Evolutionary conservation across 768 basidiomycete genomes (phyloP).

Genomic region (Boletus huronensis): DNA sequence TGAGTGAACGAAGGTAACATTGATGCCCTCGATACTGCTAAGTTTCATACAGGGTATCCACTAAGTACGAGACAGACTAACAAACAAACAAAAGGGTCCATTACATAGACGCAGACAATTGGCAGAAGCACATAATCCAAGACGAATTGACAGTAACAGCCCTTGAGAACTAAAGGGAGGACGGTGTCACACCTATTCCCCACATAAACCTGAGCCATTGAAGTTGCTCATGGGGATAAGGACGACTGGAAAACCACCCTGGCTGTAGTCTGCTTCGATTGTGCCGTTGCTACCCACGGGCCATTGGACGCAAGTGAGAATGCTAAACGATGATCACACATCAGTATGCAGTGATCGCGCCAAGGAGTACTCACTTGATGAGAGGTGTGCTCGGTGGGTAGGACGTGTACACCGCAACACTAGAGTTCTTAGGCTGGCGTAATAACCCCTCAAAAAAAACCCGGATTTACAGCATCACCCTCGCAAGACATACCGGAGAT

Average conservation of each 20-base stretch:
- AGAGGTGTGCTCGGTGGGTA: slow-evolving; percentile 46
- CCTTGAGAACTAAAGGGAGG: neutral
- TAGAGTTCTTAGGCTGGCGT: slow-evolving; percentile 51
- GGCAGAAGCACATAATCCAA: slow-evolving; percentile 7
- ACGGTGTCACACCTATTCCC: neutral
- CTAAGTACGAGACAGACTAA: neutral
- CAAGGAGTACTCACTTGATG: slow-evolving; percentile 46
- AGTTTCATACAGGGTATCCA: neutral
- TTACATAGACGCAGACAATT: neutral
- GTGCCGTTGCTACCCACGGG: slow-evolving; percentile 64
- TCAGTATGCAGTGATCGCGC: neutral
- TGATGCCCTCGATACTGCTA: neutral
- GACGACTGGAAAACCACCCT: slow-evolving; percentile 59
- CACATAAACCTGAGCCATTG: slow-evolving; percentile 38
- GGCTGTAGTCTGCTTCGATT: slow-evolving; percentile 57
- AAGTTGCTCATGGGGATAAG: slow-evolving; percentile 43
- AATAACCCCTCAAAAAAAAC: neutral
- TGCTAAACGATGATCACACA: slow-evolving; percentile 32
- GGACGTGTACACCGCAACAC: slow-evolving; percentile 56
- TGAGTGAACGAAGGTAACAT: neutral
- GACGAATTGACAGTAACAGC: slow-evolving; percentile 4
- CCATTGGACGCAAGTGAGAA: slow-evolving; percentile 65
- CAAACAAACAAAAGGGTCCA: neutral
- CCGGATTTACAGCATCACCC: neutral
- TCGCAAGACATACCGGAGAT: slow-evolving; percentile 48